phyloP scores from a whole-genome alignment of 768 basidiomycete genomes.

The Boletus rubescentipes region DNA sequence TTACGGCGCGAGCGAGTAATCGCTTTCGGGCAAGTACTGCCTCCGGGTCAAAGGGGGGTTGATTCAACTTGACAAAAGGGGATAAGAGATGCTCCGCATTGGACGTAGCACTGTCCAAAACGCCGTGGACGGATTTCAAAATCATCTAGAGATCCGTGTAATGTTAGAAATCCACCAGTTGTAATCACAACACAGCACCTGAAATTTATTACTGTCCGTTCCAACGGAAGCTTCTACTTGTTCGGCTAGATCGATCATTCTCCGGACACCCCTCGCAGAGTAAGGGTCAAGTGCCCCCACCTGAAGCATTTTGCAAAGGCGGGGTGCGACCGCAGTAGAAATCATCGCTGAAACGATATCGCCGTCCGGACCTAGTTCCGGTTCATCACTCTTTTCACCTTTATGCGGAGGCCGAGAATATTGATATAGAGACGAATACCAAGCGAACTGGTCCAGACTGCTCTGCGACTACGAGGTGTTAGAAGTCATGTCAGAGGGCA shows the following conservation, averaged over 20 bases:
- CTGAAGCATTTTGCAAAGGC: conserved; percentile 69
- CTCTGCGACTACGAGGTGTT: conserved; percentile 40
- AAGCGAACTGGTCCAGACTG: conserved; percentile 76
- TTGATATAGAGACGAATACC: conserved; percentile 76
- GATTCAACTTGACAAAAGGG: conserved; percentile 45
- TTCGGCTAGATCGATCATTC: conserved; percentile 73
- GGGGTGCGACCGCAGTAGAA: conserved; percentile 77
- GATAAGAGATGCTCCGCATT: conserved; percentile 49
- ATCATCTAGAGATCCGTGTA: conserved; percentile 43
- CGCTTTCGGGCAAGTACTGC: conserved; percentile 69
- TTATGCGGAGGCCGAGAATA: conserved; percentile 60
- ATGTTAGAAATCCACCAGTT: conserved; percentile 9
- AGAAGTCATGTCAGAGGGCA: background rate
- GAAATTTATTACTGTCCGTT: conserved; percentile 57
- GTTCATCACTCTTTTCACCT: conserved; percentile 45
- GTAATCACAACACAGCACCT: conserved; percentile 40
- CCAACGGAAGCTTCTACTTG: conserved; percentile 78
- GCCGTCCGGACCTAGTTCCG: conserved; percentile 75
- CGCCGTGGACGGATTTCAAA: conserved; percentile 48
- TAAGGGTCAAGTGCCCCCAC: conserved; percentile 83
- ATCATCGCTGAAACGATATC: conserved; percentile 88
- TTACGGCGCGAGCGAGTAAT: conserved; percentile 63
- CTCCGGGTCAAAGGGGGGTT: conserved; percentile 69
- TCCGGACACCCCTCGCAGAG: conserved; percentile 59
- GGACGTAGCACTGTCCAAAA: conserved; percentile 57